Evolutionary conservation across 768 basidiomycete species (phyloP), one percentile per base, ranked within the genome.

Genomic region (Lactarius indigo): DNA sequence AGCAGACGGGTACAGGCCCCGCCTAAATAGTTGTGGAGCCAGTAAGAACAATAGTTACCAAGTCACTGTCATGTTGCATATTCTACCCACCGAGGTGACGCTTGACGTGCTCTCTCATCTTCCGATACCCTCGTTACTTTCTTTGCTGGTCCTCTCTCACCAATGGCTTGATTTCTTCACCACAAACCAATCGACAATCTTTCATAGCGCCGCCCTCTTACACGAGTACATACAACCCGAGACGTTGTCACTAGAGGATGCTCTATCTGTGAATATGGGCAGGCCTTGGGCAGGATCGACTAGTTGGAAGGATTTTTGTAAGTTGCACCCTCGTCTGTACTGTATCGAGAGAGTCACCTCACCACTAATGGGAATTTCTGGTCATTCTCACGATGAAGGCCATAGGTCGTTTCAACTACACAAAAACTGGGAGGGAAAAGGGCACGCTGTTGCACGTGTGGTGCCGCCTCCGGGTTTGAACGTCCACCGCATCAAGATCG

Each of bases 401-500:
- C 73, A 72, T 66, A 78, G 78, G 65, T 81, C 82, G 47, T 70
- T 79, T 44, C 76, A 77, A 50, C 78, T 86, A 57, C 76, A 81
- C 59, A 77, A 73, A 33, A 83, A 81, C 50, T 91, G 89, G 90
- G 69, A 76, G 2, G 90, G 86, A 8, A 76, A 77, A 42, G 83
- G 78, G 0, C 78, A 80, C 2, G 83, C 84, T 13, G 68, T 69
- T 3, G 71, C 77, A 17, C 79, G 74, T 26, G 65, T 76, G n/a
- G 74, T 83, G 42, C 68, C 72, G 1, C 64, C 73, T 9, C 70
- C 78, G 7, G 78, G 81, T 26, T 68, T 69, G 30, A 71, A 73
- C 5, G 85, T 90, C 0, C 90, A 92, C 75, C 85, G 90, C 8
- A 85, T 92, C 77, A 93, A 93, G 76, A 82, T 89, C 26, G 92